Percentiles rank a stretch among this genome's conserved stretches.
phyloP scores from a whole-genome alignment of 306 rosid species.

The Glycine latifolia region DNA sequence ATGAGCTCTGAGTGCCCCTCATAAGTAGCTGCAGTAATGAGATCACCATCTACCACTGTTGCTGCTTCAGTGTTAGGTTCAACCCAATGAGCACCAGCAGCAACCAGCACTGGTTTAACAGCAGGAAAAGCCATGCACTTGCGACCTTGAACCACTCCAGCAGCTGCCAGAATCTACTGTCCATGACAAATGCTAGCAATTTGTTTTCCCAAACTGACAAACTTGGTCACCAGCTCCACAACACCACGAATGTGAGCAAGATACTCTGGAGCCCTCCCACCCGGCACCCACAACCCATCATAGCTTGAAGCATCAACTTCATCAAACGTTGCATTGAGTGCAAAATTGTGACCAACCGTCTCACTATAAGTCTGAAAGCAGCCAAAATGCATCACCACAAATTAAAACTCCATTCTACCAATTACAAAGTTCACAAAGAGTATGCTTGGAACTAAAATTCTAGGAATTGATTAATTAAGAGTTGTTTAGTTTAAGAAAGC shows the following conservation, averaged over 20 bases:
- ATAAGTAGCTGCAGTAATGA: constrained; percentile 67
- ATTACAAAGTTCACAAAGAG: not conserved
- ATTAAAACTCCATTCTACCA: not conserved
- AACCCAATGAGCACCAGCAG: constrained; percentile 88
- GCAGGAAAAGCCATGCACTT: constrained; percentile 71
- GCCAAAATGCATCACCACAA: constrained; percentile 20
- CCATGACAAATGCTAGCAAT: constrained; percentile 85
- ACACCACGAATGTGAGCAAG: constrained; percentile 68
- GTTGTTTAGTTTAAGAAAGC: not conserved
- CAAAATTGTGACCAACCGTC: constrained; percentile 82
- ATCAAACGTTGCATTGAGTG: constrained; percentile 82
- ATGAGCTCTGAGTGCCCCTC: constrained; percentile 69
- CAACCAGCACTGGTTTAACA: constrained; percentile 65
- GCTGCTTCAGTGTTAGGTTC: constrained; percentile 68
- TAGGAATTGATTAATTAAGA: not conserved
- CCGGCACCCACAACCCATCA: constrained; percentile 83
- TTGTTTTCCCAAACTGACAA: constrained; percentile 62
- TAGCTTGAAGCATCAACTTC: constrained; percentile 64
- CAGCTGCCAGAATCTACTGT: constrained; percentile 89
- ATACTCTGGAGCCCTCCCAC: constrained; percentile 96
- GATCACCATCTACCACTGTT: constrained; percentile 74
- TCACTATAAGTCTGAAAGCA: constrained; percentile 69
- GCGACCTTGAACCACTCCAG: constrained; percentile 67
- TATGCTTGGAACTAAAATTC: constrained; percentile 5
- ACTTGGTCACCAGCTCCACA: constrained; percentile 59